Percentiles rank a stretch among this genome's conserved stretches.
phyloP scores from a whole-genome alignment of 352 stramenopile genomes.

The Pythium myriotylum region DNA sequence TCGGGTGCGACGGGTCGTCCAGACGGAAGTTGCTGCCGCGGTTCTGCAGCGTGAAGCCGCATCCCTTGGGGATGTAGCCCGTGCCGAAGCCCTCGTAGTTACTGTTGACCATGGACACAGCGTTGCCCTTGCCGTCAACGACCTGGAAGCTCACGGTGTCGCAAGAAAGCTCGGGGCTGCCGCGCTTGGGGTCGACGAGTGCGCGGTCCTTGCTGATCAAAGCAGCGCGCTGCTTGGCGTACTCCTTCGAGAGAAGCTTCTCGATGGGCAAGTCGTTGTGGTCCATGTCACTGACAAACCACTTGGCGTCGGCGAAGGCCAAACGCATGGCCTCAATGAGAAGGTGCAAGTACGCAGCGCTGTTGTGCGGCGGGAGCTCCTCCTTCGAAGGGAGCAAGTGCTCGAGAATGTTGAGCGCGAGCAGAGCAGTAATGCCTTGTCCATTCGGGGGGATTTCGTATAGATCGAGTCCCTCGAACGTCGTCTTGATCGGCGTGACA shows the following conservation, averaged over 20 bases:
- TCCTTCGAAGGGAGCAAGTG: slow-evolving; percentile 46
- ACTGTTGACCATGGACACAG: slow-evolving; percentile 98
- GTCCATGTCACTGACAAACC: slow-evolving; percentile 84
- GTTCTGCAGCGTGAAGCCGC: slow-evolving; percentile 98
- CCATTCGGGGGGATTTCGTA: slow-evolving; percentile 96
- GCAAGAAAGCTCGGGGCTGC: slow-evolving; percentile 65
- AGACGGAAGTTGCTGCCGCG: slow-evolving; percentile 94
- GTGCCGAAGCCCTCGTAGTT: slow-evolving; percentile 98
- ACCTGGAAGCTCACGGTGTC: slow-evolving; percentile 97
- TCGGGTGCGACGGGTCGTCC: slow-evolving; percentile 85
- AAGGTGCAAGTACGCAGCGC: slow-evolving; percentile 84
- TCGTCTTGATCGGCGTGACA: slow-evolving; percentile 89
- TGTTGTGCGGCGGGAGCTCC: slow-evolving; percentile 44
- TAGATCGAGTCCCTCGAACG: slow-evolving; percentile 87
- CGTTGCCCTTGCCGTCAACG: slow-evolving; percentile 94
- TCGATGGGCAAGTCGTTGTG: slow-evolving; percentile 59
- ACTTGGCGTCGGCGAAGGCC: slow-evolving; percentile 92
- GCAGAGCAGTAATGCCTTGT: slow-evolving; percentile 95
- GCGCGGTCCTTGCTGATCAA: slow-evolving; percentile 48
- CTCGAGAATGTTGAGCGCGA: slow-evolving; percentile 94
- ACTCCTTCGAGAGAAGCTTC: slow-evolving; percentile 79
- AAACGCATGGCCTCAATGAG: slow-evolving; percentile 93
- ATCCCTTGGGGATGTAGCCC: slow-evolving; percentile 91
- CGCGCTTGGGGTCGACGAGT: slow-evolving; percentile 55
- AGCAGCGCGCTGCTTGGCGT: slow-evolving; percentile 57